Base-by-base conservation (phyloP, 495 filamentous ascomycete species). In the Aspergillus nidulans region DNA sequence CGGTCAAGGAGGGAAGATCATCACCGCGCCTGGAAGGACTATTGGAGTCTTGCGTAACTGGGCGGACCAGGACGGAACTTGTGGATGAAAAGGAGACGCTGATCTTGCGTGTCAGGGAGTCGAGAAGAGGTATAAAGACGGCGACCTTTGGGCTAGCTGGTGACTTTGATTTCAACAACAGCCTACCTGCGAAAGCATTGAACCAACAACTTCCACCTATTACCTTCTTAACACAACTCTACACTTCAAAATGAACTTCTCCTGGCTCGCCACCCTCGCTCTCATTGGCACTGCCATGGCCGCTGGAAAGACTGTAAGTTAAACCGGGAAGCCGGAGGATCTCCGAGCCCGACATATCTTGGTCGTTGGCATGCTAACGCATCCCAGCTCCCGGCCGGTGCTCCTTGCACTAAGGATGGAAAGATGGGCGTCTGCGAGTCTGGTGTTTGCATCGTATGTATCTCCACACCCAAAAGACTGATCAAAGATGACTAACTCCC, bases 231-330 rank as follows among this genome's bases (percentile, higher is more conserved):
- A 34, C 30, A 2, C 30, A 34, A 5, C 2, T 13, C 24, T 23
- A 20, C 18, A 0, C 38, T 15, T 0, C 28, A 48, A 32, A 43
- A 55, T 55, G 52, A 48, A 48, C 42, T 36, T 55, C 43, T 40
- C 52, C 12, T 40, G 42, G 42, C 39, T 55, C 23, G 43, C 52
- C 30, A 23, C 43, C 19, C 52, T 55, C 24, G 52, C 52, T n/a
- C 32, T 55, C 43, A 6, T 48, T 19, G 52, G 52, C 34, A 19
- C 52, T 24, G 52, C 52, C 16, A 38, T 55, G 52, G 52, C 52
- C 20, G 9, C 43, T 21, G 30, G 18, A 26, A 26, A 13, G 6
- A 46, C 21, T 28, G 51, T 53, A 6, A 24, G 51, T 53, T 39
- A 5, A 20, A 28, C 8, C 38, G 28, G 6, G 7, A 7, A 20